Evolutionary conservation across 352 stramenopile genomes (phyloP).

Genomic region (Phytopythium kandeliae): DNA sequence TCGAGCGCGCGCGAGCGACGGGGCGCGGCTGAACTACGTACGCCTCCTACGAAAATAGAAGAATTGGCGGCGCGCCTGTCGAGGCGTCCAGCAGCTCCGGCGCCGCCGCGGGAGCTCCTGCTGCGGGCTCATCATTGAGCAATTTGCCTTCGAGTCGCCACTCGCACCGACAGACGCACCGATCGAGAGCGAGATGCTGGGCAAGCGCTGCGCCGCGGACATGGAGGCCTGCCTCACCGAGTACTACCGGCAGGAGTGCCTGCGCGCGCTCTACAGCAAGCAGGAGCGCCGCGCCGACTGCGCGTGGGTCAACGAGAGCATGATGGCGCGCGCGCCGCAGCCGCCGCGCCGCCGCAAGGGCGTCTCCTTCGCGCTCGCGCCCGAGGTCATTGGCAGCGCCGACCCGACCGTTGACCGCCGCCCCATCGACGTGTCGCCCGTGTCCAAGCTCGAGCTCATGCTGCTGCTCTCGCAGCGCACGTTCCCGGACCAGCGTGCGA

Average conservation of each 20-base stretch:
- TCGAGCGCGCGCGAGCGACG: slow-evolving; percentile 7
- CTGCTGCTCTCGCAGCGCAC: slow-evolving; percentile 68
- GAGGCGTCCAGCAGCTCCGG: too few species aligned
- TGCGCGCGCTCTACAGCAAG: slow-evolving; percentile 70
- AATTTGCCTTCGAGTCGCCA: slow-evolving; percentile 37
- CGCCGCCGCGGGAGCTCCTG: too few species aligned
- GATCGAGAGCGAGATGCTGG: slow-evolving; percentile 28
- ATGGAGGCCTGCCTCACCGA: slow-evolving; percentile 75
- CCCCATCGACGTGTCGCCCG: slow-evolving; percentile 68
- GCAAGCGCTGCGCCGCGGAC: slow-evolving; percentile 66
- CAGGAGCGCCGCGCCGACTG: slow-evolving; percentile 36
- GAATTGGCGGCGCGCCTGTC: neutral
- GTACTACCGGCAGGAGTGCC: slow-evolving; percentile 79
- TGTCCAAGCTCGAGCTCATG: slow-evolving; percentile 70
- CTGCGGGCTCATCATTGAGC: slow-evolving; percentile 18
- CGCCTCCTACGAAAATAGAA: neutral
- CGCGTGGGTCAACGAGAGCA: slow-evolving; percentile 40
- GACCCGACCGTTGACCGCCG: slow-evolving; percentile 68
- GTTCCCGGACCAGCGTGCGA: slow-evolving; percentile 29
- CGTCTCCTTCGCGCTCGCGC: slow-evolving; percentile 56
- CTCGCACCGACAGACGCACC: neutral
- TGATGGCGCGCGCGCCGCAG: slow-evolving; percentile 31
- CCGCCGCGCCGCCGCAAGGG: slow-evolving; percentile 33
- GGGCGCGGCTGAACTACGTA: neutral
- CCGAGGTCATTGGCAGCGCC: slow-evolving; percentile 67